Conservation (phyloP, 805 yeast genomes). For the Tetrapisispora fleetii region DNA sequence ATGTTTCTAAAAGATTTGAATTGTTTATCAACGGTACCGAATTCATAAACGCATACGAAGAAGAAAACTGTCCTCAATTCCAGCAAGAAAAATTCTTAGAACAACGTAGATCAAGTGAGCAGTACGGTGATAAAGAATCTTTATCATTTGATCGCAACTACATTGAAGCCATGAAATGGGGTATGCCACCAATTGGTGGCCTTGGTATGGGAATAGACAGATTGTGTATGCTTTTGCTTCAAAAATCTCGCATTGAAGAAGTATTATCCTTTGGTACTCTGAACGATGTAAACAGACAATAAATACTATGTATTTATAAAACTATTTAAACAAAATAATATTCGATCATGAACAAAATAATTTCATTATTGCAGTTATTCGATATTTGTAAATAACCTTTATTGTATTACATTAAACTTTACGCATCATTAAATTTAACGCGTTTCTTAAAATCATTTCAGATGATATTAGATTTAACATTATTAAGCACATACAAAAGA, state of each 20-base stretch:
- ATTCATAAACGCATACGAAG: conserved; percentile 89
- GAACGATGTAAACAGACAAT: conserved; percentile 44
- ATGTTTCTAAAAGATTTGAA: conserved; percentile 66
- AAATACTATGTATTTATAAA: not conserved
- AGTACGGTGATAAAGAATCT: conserved; percentile 49
- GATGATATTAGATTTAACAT: too few species aligned
- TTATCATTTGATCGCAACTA: conserved; percentile 64
- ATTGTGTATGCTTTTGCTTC: conserved; percentile 67
- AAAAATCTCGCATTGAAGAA: conserved; percentile 55
- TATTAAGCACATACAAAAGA: too few species aligned
- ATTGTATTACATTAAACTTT: not conserved
- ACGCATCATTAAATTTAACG: not conserved
- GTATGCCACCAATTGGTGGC: conserved; percentile 96
- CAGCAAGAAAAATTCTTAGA: conserved; percentile 54
- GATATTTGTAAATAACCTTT: too few species aligned
- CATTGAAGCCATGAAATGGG: conserved; percentile 75
- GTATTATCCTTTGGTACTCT: conserved; percentile 69
- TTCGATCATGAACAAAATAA: too few species aligned
- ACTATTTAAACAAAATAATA: not conserved
- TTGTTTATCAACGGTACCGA: conserved; percentile 73
- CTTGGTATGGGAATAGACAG: conserved; percentile 96
- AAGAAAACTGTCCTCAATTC: conserved; percentile 76
- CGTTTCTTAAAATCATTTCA: not conserved
- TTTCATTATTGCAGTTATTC: too few species aligned
- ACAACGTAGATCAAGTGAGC: conserved; percentile 44